Conservation (phyloP, 1,284 basidiomycete species). For the Trichosporon ovoides region DNA sequence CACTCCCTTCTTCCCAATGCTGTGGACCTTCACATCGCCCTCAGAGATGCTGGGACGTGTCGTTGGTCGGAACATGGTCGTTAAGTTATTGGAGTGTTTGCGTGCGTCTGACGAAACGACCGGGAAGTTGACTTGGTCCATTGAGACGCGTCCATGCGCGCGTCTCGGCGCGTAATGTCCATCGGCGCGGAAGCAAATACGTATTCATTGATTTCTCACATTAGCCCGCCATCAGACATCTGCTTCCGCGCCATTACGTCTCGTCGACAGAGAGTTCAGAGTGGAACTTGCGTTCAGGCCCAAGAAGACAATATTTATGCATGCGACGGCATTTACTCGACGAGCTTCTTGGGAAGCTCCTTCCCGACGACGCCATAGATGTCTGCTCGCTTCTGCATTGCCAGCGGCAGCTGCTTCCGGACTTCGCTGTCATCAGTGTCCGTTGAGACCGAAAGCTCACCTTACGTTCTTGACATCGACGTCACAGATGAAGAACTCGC, state of each 20-base stretch:
- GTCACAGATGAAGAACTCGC: constrained; percentile 38
- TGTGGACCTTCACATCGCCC: constrained; percentile 41
- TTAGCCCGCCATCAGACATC: neutral
- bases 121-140: neutral
- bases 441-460: constrained; percentile 19
- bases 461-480: constrained; percentile 24
- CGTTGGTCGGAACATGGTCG: constrained; percentile 40
- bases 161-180: neutral
- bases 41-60: constrained; percentile 26
- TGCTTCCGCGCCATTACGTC: too few relatives aligned
- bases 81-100: neutral
- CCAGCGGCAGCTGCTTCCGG: constrained; percentile 39
- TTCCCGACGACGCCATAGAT: constrained; percentile 32
- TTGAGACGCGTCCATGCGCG: neutral
- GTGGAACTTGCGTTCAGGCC: too few relatives aligned
- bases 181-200: neutral
- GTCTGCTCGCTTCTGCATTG: constrained; percentile 38
- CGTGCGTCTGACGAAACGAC: neutral
- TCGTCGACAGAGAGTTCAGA: too few relatives aligned
- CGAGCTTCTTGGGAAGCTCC: neutral
- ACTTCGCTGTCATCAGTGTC: constrained; percentile 24
- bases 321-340: neutral
- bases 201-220: neutral
- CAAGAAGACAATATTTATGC: neutral
- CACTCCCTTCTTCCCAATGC: constrained; percentile 13